These are phyloP conservation scores for Otatea glauca DNA, from an alignment of 176 grass and related monocot species.

Conservation along the genomic window DNA sequence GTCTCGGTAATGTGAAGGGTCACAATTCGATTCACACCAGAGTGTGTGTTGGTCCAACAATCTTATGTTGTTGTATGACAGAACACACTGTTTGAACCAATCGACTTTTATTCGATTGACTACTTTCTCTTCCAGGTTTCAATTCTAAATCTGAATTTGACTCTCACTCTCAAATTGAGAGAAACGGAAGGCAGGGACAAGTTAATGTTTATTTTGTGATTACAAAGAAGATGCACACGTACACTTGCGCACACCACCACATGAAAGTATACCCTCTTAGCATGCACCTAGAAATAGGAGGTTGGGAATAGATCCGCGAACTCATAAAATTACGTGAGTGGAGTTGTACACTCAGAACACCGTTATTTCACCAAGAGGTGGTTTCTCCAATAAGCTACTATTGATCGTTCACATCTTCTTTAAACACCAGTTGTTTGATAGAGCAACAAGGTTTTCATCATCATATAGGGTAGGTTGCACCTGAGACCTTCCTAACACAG, in stretches of 20 bases:
- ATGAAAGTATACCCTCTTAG: fast-evolving
- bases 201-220: too few species aligned
- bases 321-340: too few species aligned
- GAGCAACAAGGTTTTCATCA: not conserved
- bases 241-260: too few species aligned
- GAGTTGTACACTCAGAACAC: too few species aligned
- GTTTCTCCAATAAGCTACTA: too few species aligned
- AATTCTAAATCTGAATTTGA: not conserved
- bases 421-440: not conserved
- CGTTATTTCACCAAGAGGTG: too few species aligned
- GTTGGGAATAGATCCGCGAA: too few species aligned
- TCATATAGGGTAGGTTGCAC: not conserved
- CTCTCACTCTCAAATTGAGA: too few species aligned
- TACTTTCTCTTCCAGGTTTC: not conserved
- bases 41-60: not conserved
- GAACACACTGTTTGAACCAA: not conserved
- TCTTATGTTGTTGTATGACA: not conserved
- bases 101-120: not conserved
- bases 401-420: not conserved
- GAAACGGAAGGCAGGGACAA: too few species aligned
- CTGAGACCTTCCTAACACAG: slow-evolving; percentile 2
- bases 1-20: not conserved
- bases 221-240: too few species aligned
- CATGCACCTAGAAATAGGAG: too few species aligned
- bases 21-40: not conserved